Base-by-base conservation (phyloP, 805 yeast species). In the Yamadazyma philogaea region DNA sequence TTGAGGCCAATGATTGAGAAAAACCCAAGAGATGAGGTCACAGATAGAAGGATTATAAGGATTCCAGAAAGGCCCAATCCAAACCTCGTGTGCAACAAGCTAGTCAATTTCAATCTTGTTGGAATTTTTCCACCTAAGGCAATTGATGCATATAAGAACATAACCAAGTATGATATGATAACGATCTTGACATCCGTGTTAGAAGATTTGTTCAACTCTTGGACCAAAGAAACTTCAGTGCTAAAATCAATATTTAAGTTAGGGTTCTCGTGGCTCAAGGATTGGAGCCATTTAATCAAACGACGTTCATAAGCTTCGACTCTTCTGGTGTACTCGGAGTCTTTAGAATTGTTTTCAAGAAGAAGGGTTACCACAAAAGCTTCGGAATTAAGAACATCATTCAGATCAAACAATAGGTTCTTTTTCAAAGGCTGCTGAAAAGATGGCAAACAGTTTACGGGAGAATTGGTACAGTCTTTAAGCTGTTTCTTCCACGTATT, bases 341-440 rank as follows among this genome's bases (percentile, higher is more conserved):
- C 72, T 3, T 43, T 60, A 72, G 53, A 70, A 31, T 63, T 52
- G 50, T 82, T 87, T 50, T 79, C 75, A 36, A 86, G 64, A 8
- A 91, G 70, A 31, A 88, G 64, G 0, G 97, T 88, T 0, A 86
- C 75, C 1, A 87, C 84, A 37, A 91, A 74, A 0, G 98, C 95
- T 28, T 72, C 67, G 0, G 96, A 72, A 0, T 77, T 60, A 18
- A 84, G 59, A 1, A 82, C 75, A 51, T 78, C 72, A 18, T 45
- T 38, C 4, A 66, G 72, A 21, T 65, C 69, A 61, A 91, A 87
- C 3, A 91, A 59, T 15, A 88, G 51, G 40, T 82, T 78, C 20
- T 80, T 77, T 51, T 81, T 84, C 48, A 91, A 68, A 0, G 98
- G 98, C 59, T 89, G 97, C 55, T 87, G 96, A 63, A 90, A 91